phyloP scores from a whole-genome alignment of 768 basidiomycete species.

The Hericium coralloides region DNA sequence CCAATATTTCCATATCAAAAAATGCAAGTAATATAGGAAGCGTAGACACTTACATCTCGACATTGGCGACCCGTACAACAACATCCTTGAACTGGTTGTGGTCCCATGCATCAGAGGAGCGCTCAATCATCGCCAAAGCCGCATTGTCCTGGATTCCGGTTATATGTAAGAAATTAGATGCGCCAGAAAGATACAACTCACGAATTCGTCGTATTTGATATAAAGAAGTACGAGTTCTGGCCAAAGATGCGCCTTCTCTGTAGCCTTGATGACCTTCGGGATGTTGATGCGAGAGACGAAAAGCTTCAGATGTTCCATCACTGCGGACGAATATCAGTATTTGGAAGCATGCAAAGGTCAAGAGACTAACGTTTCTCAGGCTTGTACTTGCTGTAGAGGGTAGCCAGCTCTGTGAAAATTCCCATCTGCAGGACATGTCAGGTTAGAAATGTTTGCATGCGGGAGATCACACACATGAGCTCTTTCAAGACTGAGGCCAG shows the following conservation, averaged over 20 bases:
- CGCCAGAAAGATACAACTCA: conserved; percentile 25
- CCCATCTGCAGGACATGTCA: conserved; percentile 52
- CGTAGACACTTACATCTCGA: conserved; percentile 70
- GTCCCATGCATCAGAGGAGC: conserved; percentile 97
- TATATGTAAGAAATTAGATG: not conserved
- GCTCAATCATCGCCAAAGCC: conserved; percentile 96
- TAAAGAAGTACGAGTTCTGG: conserved; percentile 97
- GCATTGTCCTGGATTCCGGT: conserved; percentile 70
- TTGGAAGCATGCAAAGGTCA: not conserved
- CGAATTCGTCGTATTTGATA: conserved; percentile 96
- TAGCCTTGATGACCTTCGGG: conserved; percentile 95
- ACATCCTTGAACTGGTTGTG: conserved; percentile 99
- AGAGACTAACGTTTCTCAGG: conserved; percentile 74
- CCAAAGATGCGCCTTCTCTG: conserved; percentile 97
- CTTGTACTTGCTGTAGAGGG: conserved; percentile 90
- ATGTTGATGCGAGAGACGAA: conserved; percentile 97
- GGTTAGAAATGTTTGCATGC: not conserved
- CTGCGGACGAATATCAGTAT: conserved; percentile 28
- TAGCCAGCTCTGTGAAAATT: conserved; percentile 92
- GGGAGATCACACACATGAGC: conserved; percentile 56
- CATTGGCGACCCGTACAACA: conserved; percentile 90
- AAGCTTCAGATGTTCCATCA: conserved; percentile 98
- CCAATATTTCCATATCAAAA: not conserved
- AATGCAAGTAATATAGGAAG: not conserved
- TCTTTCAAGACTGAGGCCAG: conserved; percentile 91